These are phyloP conservation scores for Pichia heedii DNA, from an alignment of 805 yeast genomes.

Conservation along the genomic window DNA sequence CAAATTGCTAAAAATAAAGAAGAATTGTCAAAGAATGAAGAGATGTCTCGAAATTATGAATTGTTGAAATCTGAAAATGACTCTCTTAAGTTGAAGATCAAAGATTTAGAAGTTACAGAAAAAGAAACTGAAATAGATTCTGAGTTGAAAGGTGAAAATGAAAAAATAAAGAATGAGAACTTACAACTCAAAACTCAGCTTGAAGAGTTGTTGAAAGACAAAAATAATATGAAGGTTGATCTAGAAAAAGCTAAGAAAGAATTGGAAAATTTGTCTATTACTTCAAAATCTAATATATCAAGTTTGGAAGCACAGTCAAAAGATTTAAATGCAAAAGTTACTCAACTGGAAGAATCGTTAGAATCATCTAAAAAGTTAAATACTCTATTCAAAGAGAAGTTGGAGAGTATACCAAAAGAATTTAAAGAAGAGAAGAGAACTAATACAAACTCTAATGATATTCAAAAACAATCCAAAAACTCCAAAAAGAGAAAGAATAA, in stretches of 20 bases:
- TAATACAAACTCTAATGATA: background rate
- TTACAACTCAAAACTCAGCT: no score
- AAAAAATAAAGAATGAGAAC: background rate
- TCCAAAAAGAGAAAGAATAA: slow-evolving; percentile 15
- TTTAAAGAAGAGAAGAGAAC: slow-evolving; percentile 4
- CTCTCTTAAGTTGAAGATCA: slow-evolving; percentile 9
- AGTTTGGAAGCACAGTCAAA: background rate
- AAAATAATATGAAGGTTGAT: background rate
- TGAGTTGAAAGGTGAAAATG: background rate
- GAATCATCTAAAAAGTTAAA: slow-evolving; percentile 18
- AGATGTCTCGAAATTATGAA: background rate
- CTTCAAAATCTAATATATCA: background rate
- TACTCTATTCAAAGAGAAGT: slow-evolving; percentile 21
- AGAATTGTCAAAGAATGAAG: background rate
- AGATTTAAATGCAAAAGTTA: background rate
- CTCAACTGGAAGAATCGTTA: slow-evolving; percentile 15
- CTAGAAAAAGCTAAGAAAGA: background rate
- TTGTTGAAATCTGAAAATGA: background rate
- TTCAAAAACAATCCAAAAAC: background rate
- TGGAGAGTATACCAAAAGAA: slow-evolving; percentile 15
- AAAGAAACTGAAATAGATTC: slow-evolving; percentile 1
- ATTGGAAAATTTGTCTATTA: slow-evolving; percentile 1
- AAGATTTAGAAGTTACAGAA: background rate
- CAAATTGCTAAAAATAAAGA: background rate
- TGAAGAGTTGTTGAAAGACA: background rate